phyloP scores from a whole-genome alignment of 176 grass and related monocot genomes.

The Rhynchospora tenuis region DNA sequence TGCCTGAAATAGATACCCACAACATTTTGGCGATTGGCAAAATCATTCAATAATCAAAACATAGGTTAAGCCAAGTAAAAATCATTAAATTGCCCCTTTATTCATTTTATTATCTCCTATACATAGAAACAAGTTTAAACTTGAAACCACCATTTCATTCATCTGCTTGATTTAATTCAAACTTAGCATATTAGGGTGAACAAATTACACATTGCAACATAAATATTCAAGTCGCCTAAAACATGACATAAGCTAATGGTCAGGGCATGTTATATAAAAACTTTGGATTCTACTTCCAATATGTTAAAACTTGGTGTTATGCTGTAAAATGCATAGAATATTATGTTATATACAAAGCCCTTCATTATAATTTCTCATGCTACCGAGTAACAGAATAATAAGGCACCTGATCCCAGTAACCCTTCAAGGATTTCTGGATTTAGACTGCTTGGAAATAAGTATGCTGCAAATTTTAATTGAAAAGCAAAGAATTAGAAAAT shows the following conservation, averaged over 20 bases:
- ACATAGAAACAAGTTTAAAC: neutral
- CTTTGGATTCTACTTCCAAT: neutral
- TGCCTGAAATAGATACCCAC: neutral
- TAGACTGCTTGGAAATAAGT: slow-evolving; percentile 73
- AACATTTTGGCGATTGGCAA: neutral
- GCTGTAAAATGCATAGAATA: neutral
- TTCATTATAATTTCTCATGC: neutral
- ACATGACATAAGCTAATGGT: neutral
- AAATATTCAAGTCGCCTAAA: neutral
- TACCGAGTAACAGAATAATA: neutral
- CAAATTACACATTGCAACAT: neutral
- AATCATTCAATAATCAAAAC: neutral
- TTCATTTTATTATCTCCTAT: neutral
- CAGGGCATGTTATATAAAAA: neutral
- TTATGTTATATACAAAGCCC: neutral
- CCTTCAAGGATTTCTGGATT: slow-evolving; percentile 94
- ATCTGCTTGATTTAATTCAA: neutral
- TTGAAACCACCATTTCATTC: neutral
- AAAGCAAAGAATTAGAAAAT: neutral
- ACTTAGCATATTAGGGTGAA: neutral
- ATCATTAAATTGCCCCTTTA: neutral
- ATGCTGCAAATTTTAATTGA: slow-evolving; percentile 46
- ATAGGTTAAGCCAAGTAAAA: neutral
- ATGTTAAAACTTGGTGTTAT: neutral
- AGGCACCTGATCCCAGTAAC: slow-evolving; percentile 83